Percentiles rank a stretch among this genome's conserved stretches.
Conservation (phyloP, 768 basidiomycete genomes). For the Nevesoporus exiguus region DNA sequence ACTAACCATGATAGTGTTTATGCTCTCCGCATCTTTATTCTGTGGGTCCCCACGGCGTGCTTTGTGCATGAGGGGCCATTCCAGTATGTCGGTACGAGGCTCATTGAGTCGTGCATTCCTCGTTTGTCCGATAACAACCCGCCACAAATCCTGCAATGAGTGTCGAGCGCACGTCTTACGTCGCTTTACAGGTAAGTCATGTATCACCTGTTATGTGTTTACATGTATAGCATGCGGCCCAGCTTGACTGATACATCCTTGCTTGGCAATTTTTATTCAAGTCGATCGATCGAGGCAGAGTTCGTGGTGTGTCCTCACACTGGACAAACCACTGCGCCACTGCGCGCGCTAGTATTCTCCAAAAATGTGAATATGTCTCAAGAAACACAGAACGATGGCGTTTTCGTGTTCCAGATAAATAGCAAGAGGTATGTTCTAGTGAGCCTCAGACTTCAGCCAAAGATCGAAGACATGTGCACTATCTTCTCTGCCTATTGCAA, state of each 20-base stretch:
- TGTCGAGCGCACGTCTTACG: background rate
- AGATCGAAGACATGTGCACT: conserved; percentile 18
- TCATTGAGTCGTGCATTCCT: too few relatives aligned
- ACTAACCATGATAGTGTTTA: background rate
- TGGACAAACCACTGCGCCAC: conserved; percentile 16
- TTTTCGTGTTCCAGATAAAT: conserved; percentile 18
- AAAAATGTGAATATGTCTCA: too few relatives aligned
- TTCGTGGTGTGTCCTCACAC: conserved; percentile 4
- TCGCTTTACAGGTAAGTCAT: conserved; percentile 3
- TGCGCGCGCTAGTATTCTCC: background rate
- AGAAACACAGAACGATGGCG: conserved; percentile 6
- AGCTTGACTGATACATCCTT: background rate
- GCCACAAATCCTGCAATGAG: conserved; percentile 22
- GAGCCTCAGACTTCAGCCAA: conserved; percentile 6
- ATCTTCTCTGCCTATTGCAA: conserved; percentile 5
- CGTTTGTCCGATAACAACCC: conserved; percentile 3
- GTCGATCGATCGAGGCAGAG: background rate
- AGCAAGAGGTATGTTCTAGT: conserved; percentile 12
- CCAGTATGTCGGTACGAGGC: conserved; percentile 12
- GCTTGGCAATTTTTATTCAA: background rate
- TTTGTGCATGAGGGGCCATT: background rate
- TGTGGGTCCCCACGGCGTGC: conserved; percentile 9
- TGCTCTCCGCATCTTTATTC: background rate
- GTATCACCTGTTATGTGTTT: conserved; percentile 5
- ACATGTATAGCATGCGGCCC: conserved; percentile 1